Conservation (phyloP, 495 filamentous ascomycete genomes). For the Schizothecium vesticola region DNA sequence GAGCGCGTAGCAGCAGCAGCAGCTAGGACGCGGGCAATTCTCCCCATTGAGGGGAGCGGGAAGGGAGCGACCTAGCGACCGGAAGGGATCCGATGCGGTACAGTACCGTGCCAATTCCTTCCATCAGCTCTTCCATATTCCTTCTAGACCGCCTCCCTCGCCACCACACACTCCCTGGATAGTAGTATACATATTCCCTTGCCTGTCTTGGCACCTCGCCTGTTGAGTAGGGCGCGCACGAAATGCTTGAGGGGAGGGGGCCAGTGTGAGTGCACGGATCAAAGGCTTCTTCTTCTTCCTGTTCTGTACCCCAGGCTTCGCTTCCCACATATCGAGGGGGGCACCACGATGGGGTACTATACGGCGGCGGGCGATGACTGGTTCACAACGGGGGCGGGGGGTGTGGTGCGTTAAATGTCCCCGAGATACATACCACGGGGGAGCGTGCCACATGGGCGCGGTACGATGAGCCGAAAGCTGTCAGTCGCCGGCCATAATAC, state of each 20-base stretch:
- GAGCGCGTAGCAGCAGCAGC: neutral
- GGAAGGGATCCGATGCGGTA: neutral
- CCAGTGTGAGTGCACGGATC: too few relatives aligned
- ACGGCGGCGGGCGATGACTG: neutral
- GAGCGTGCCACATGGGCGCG: slow-evolving; percentile 2
- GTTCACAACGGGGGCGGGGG: neutral
- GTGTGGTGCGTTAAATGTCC: neutral
- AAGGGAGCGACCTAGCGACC: neutral
- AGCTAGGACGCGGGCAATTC: neutral
- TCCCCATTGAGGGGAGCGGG: neutral
- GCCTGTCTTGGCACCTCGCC: neutral
- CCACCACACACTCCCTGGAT: neutral
- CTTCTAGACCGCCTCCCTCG: neutral
- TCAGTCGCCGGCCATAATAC: slow-evolving; percentile 17
- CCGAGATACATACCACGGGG: neutral
- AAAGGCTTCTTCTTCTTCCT: too few relatives aligned
- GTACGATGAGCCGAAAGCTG: slow-evolving; percentile 19
- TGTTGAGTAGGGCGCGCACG: neutral
- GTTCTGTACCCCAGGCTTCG: neutral
- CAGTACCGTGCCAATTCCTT: neutral
- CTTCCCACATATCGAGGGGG: neutral
- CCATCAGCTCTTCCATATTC: neutral
- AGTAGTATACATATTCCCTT: neutral
- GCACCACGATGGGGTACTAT: neutral
- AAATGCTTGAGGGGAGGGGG: neutral